These are phyloP conservation scores for Nitzschia inconspicua DNA, from an alignment of 108 stramenopile genomes.

Conservation along the genomic window DNA sequence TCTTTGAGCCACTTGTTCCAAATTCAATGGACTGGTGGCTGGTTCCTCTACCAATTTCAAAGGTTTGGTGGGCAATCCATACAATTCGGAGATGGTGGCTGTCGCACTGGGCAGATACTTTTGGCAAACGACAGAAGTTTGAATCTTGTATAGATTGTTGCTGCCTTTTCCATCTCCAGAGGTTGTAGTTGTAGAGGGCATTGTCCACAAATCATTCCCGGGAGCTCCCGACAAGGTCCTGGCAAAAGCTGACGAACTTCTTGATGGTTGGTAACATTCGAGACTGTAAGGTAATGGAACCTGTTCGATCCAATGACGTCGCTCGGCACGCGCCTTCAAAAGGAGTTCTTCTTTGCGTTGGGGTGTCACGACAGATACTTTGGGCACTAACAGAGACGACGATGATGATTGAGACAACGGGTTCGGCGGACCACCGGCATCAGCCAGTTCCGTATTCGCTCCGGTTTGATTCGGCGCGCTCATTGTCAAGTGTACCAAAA, in stretches of 20 bases:
- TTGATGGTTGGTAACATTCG: neutral
- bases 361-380: slow-evolving; percentile 31
- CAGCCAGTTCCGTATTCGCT: too few relatives aligned
- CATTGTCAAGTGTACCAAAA: too few relatives aligned
- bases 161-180: neutral
- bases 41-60: neutral
- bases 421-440: too few relatives aligned
- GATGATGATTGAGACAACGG: too few relatives aligned
- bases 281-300: slow-evolving; percentile 30
- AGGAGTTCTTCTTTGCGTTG: slow-evolving; percentile 68
- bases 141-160: slow-evolving; percentile 1
- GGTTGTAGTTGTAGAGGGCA: neutral
- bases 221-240: slow-evolving; percentile 1
- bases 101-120: slow-evolving; percentile 21
- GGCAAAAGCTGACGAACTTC: neutral
- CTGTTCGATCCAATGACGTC: slow-evolving; percentile 59
- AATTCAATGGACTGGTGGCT: neutral
- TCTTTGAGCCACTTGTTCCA: slow-evolving; percentile 23
- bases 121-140: slow-evolving; percentile 18
- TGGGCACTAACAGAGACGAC: too few relatives aligned
- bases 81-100: slow-evolving; percentile 31
- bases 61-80: slow-evolving; percentile 15
- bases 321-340: slow-evolving; percentile 54
- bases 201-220: slow-evolving; percentile 22
- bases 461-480: too few relatives aligned